Conservation (phyloP, 208 protist genomes). For the Porcisia deanei region DNA sequence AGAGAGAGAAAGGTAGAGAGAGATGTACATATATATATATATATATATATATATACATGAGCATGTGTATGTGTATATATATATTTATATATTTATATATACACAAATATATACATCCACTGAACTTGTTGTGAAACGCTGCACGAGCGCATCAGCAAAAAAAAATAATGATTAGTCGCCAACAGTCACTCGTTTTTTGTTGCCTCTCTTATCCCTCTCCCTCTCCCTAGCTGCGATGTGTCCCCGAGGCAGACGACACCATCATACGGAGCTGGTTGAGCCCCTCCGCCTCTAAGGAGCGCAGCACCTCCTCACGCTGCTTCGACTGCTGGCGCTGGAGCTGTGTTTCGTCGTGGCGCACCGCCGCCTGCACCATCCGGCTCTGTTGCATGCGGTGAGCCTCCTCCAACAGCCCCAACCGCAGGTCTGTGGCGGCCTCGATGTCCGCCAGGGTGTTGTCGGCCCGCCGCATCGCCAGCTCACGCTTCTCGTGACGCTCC, state of each 20-base stretch:
- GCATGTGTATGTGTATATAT: not conserved
- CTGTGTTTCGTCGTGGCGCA: constrained; percentile 22
- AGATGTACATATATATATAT: no score
- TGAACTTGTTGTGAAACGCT: no score
- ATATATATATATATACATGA: no score
- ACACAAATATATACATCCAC: no score
- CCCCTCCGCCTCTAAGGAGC: constrained; percentile 35
- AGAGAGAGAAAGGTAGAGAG: no score
- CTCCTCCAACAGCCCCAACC: constrained; percentile 27
- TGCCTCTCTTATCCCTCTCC: no score
- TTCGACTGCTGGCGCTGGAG: constrained; percentile 30
- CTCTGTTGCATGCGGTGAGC: constrained; percentile 26
- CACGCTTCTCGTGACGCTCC: constrained; percentile 28
- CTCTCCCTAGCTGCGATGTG: constrained; percentile 3
- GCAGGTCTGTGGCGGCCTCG: constrained; percentile 27
- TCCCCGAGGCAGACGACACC: constrained; percentile 20
- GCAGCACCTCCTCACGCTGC: constrained; percentile 29
- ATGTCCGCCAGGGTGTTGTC: constrained; percentile 22
- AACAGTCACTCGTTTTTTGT: no score
- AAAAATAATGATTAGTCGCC: no score
- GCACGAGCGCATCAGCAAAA: no score
- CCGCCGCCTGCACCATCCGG: constrained; percentile 21
- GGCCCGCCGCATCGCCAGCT: constrained; percentile 13
- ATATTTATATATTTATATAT: no score
- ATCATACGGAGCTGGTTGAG: constrained; percentile 31